A percentile compares a stretch with the other conserved stretches of the same genome.
Conservation (phyloP, 208 protist genomes). For the Paratrypanosoma confusum region DNA sequence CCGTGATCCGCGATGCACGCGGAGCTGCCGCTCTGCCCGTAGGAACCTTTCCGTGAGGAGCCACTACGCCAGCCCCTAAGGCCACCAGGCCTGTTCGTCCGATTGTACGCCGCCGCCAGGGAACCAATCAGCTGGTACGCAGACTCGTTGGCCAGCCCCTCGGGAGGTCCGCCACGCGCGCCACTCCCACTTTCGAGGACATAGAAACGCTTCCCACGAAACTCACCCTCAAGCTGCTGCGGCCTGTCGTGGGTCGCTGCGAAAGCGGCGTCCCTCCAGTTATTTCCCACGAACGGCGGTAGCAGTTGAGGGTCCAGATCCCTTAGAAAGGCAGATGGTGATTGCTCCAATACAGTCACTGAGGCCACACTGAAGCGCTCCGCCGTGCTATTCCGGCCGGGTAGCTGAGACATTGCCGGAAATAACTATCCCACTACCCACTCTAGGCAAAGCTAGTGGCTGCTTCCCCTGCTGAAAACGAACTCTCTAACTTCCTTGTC, state of each 20-base stretch:
- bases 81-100: neutral
- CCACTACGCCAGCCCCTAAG: neutral
- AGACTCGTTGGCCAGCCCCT: conserved; percentile 28
- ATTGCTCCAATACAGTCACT: too few relatives aligned
- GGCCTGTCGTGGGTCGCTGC: conserved; percentile 61
- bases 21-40: conserved; percentile 5
- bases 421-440: too few relatives aligned
- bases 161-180: conserved; percentile 17
- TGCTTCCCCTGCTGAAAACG: too few relatives aligned
- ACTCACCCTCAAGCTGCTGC: conserved; percentile 76
- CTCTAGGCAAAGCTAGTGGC: too few relatives aligned
- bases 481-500: too few relatives aligned
- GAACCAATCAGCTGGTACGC: conserved; percentile 69
- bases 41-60: conserved; percentile 10
- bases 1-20: conserved; percentile 8
- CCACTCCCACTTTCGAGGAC: too few relatives aligned
- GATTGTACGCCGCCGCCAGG: conserved; percentile 11
- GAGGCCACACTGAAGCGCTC: too few relatives aligned
- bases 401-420: too few relatives aligned
- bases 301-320: conserved; percentile 56
- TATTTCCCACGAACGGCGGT: conserved; percentile 75
- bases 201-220: conserved; percentile 58
- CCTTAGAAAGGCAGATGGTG: too few relatives aligned
- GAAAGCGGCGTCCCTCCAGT: conserved; percentile 84
- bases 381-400: too few relatives aligned